Percentiles rank a stretch among this genome's conserved stretches.
phyloP scores from a whole-genome alignment of 371 early-diverging fungal genomes.

The Capillidium heterosporum region DNA sequence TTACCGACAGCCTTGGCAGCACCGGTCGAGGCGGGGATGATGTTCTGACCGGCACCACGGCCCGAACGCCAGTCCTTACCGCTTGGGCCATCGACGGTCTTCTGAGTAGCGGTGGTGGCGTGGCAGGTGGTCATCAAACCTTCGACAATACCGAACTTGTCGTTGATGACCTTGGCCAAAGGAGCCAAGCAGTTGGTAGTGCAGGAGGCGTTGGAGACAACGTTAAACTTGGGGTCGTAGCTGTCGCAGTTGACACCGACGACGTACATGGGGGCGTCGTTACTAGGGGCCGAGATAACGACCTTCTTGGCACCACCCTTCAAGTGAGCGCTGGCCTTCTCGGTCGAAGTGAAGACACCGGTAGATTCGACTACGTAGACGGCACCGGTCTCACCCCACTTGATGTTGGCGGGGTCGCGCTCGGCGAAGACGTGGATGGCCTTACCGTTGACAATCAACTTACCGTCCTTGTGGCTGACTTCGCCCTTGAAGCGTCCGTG shows the following conservation, averaged over 20 bases:
- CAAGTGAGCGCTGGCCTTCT: slow-evolving; percentile 78
- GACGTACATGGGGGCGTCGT: slow-evolving; percentile 73
- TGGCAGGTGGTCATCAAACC: slow-evolving; percentile 95
- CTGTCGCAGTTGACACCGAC: slow-evolving; percentile 88
- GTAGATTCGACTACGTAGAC: slow-evolving; percentile 97
- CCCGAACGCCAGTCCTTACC: slow-evolving; percentile 95
- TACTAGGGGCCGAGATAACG: slow-evolving; percentile 95
- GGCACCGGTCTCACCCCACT: slow-evolving; percentile 78
- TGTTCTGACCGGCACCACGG: slow-evolving; percentile 94
- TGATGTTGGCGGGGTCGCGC: slow-evolving; percentile 69
- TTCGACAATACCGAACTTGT: slow-evolving; percentile 78
- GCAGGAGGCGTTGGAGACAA: slow-evolving; percentile 98
- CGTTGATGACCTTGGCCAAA: slow-evolving; percentile 94
- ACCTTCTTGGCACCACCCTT: slow-evolving; percentile 94
- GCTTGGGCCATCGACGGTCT: slow-evolving; percentile 98
- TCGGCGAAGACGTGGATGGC: slow-evolving; percentile 51
- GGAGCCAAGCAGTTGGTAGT: slow-evolving; percentile 99
- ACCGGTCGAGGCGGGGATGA: slow-evolving; percentile 99
- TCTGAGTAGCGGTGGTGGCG: slow-evolving; percentile 97
- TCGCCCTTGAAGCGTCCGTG: slow-evolving; percentile 81
- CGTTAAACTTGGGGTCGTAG: slow-evolving; percentile 65
- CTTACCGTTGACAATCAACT: slow-evolving; percentile 70
- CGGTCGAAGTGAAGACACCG: slow-evolving; percentile 91
- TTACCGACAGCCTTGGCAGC: slow-evolving; percentile 99
- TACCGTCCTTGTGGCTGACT: slow-evolving; percentile 55